Evolutionary conservation across 495 filamentous ascomycete genomes (phyloP).

Genomic region (Neurospora cerealis): DNA sequence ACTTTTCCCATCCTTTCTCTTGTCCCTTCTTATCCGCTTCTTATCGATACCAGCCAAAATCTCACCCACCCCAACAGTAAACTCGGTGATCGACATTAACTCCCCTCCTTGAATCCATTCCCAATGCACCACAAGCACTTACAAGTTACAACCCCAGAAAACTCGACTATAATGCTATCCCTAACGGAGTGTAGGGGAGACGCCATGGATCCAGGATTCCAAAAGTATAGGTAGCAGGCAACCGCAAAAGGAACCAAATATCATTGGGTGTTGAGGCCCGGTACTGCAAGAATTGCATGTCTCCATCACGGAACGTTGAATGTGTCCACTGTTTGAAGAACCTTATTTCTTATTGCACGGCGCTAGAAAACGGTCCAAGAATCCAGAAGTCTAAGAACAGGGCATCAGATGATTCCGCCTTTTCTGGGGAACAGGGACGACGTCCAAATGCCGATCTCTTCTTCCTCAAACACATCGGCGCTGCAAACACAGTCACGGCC

Average conservation of each 20-base stretch:
- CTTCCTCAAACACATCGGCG: too few species aligned
- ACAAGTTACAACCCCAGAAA: background rate
- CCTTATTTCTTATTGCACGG: background rate
- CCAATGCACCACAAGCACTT: background rate
- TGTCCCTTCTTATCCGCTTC: background rate
- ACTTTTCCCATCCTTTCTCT: background rate
- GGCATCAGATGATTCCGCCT: too few species aligned
- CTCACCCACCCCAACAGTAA: background rate
- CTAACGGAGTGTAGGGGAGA: background rate
- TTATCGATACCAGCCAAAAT: background rate
- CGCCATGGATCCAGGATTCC: background rate
- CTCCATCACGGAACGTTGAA: background rate
- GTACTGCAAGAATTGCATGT: background rate
- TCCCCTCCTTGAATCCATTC: background rate
- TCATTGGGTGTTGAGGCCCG: too few species aligned
- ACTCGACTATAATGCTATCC: background rate
- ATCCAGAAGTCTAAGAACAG: too few species aligned
- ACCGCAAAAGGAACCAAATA: too few species aligned
- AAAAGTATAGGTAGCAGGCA: background rate
- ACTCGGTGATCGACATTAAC: background rate
- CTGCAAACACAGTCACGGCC: too few species aligned
- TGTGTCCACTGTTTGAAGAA: background rate
- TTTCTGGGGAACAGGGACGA: too few species aligned
- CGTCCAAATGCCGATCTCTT: background rate
- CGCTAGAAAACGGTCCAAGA: too few species aligned